phyloP scores from a whole-genome alignment of 768 basidiomycete species.

The Pleurotus tuoliensis region DNA sequence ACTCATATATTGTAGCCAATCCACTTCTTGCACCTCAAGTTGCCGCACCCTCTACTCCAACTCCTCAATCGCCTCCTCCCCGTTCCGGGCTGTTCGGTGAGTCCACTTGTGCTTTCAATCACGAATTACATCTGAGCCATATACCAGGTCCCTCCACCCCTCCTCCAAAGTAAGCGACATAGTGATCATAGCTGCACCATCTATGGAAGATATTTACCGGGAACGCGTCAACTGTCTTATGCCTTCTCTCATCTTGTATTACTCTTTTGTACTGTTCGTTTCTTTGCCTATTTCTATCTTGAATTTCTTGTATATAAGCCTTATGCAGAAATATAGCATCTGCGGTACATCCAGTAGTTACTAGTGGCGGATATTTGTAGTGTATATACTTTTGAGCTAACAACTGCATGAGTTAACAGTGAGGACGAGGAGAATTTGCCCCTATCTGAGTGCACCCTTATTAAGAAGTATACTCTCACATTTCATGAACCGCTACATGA shows the following conservation, averaged over 20 bases:
- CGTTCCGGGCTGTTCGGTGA: conserved; percentile 68
- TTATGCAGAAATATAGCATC: too few relatives aligned
- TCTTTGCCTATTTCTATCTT: too few relatives aligned
- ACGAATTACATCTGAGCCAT: neutral
- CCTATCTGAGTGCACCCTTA: neutral
- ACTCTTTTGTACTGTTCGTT: too few relatives aligned
- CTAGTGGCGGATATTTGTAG: too few relatives aligned
- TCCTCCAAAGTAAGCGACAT: conserved; percentile 33
- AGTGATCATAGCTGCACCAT: too few relatives aligned
- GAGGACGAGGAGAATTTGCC: neutral
- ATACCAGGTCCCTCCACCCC: conserved; percentile 40
- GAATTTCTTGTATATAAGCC: too few relatives aligned
- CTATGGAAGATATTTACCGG: too few relatives aligned
- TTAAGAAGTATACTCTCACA: neutral
- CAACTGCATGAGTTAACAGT: too few relatives aligned
- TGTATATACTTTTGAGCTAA: too few relatives aligned
- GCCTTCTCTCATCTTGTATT: too few relatives aligned
- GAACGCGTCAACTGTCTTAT: too few relatives aligned
- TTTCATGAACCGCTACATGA: neutral
- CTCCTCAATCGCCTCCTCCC: conserved; percentile 43
- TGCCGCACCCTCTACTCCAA: conserved; percentile 27
- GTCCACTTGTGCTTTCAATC: conserved; percentile 11
- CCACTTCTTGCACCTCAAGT: conserved; percentile 45
- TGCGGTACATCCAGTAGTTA: too few relatives aligned
- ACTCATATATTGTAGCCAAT: conserved; percentile 44